phyloP scores from a whole-genome alignment of 2,329 filamentous ascomycete species.

The Hymenoscyphus repandus region DNA sequence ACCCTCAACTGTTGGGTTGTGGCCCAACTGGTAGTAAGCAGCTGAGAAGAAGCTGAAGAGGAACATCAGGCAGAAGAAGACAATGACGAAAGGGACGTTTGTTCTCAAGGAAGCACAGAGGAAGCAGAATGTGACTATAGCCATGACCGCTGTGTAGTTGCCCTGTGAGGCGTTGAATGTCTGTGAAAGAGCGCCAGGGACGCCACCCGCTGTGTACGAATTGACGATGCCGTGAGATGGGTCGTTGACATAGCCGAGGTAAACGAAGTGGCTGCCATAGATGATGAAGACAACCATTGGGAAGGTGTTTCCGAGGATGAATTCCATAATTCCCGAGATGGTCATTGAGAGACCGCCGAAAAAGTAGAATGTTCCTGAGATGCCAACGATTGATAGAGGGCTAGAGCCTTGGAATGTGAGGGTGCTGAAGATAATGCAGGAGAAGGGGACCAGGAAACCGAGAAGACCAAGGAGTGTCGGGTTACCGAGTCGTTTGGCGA shows the following conservation, averaged over 20 bases:
- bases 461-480: constrained; percentile 10
- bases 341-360: constrained; percentile 14
- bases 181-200: constrained; percentile 5
- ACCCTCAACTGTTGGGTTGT: constrained; percentile 5
- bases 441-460: constrained; percentile 14
- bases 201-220: constrained; percentile 40
- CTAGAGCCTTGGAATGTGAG: constrained; percentile 12
- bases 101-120: constrained; percentile 9
- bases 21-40: constrained; percentile 9
- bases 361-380: constrained; percentile 8
- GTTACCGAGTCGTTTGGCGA: constrained; percentile 15
- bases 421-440: constrained; percentile 7
- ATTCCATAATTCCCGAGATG: constrained; percentile 14
- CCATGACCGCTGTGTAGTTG: constrained; percentile 13
- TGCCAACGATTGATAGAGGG: constrained; percentile 2
- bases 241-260: constrained; percentile 40
- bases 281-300: constrained; percentile 13
- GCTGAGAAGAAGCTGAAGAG: constrained; percentile 8
- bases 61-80: constrained; percentile 12
- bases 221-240: constrained; percentile 64
- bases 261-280: constrained; percentile 11
- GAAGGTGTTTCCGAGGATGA: constrained; percentile 15
- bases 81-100: constrained; percentile 13
- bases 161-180: constrained; percentile 13
- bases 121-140: constrained; percentile 7